These are phyloP conservation scores for Pythium biforme DNA, from an alignment of 352 stramenopile genomes.

Conservation along the genomic window DNA sequence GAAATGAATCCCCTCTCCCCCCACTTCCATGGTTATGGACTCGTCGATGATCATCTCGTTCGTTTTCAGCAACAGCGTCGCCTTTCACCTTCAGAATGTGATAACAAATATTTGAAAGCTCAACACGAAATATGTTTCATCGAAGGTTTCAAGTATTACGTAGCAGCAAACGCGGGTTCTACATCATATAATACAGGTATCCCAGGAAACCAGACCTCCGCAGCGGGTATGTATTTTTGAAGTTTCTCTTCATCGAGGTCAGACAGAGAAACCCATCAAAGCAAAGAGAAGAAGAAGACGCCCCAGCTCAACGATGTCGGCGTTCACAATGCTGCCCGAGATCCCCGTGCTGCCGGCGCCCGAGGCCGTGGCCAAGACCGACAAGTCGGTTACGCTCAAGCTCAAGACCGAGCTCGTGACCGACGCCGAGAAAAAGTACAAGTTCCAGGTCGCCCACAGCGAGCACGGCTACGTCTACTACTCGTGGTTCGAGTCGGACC, in stretches of 20 bases:
- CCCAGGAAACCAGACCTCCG: constrained; percentile 11
- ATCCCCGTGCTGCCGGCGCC: constrained; percentile 52
- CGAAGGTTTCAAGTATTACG: background rate
- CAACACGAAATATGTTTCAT: background rate
- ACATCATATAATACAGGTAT: constrained; percentile 10
- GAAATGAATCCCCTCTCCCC: constrained; percentile 1
- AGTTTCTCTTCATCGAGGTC: constrained; percentile 21
- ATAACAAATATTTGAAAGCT: background rate
- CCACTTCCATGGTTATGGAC: background rate
- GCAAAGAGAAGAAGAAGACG: background rate
- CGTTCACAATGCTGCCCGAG: constrained; percentile 61
- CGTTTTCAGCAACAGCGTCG: background rate
- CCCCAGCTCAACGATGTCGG: constrained; percentile 18
- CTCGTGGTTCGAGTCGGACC: constrained; percentile 76
- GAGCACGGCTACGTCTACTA: constrained; percentile 89
- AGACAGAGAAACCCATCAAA: constrained; percentile 1
- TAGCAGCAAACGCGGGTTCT: no score
- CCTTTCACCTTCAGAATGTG: background rate
- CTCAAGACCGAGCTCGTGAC: constrained; percentile 25
- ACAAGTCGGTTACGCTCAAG: constrained; percentile 70
- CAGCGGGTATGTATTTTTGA: constrained; percentile 26
- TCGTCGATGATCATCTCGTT: no score
- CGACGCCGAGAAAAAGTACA: constrained; percentile 46
- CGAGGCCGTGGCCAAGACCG: constrained; percentile 73
- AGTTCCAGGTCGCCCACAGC: constrained; percentile 73